Conservation (phyloP, 495 filamentous ascomycete genomes). For the Amniculicola lignicola region DNA sequence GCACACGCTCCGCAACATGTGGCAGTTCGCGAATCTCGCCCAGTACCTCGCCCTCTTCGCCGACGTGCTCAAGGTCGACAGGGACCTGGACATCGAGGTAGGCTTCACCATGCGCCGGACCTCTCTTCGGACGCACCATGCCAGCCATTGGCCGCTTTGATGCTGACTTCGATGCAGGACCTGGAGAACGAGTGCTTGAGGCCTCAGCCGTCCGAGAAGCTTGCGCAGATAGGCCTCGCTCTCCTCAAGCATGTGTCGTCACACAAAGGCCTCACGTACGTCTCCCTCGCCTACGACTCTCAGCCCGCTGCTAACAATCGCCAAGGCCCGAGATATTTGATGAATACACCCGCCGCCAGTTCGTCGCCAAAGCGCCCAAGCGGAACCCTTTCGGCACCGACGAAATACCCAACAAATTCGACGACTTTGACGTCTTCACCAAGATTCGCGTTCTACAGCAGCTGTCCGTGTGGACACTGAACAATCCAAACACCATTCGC, state of each 20-base stretch:
- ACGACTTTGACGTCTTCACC: constrained; percentile 75
- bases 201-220: constrained; percentile 63
- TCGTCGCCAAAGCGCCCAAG: constrained; percentile 72
- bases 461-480: constrained; percentile 85
- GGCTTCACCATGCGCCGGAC: constrained; percentile 33
- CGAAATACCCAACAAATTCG: constrained; percentile 68
- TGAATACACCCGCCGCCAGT: constrained; percentile 90
- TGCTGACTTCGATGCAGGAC: constrained; percentile 56
- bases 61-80: constrained; percentile 80
- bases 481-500: constrained; percentile 77
- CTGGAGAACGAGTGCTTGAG: constrained; percentile 85
- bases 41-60: constrained; percentile 93
- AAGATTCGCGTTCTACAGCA: constrained; percentile 90
- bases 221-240: constrained; percentile 80
- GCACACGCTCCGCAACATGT: constrained; percentile 74
- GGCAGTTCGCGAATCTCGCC: constrained; percentile 93
- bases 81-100: constrained; percentile 84
- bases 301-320: constrained; percentile 2
- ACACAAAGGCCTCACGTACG: constrained; percentile 85
- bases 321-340: constrained; percentile 82
- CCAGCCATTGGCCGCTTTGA: not conserved
- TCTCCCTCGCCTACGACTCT: constrained; percentile 21
- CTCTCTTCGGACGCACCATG: not conserved
- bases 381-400: constrained; percentile 84
- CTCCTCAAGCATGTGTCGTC: constrained; percentile 92